phyloP scores from a whole-genome alignment of 2,329 filamentous ascomycete genomes.

The Chrysoporthe puriensis region DNA sequence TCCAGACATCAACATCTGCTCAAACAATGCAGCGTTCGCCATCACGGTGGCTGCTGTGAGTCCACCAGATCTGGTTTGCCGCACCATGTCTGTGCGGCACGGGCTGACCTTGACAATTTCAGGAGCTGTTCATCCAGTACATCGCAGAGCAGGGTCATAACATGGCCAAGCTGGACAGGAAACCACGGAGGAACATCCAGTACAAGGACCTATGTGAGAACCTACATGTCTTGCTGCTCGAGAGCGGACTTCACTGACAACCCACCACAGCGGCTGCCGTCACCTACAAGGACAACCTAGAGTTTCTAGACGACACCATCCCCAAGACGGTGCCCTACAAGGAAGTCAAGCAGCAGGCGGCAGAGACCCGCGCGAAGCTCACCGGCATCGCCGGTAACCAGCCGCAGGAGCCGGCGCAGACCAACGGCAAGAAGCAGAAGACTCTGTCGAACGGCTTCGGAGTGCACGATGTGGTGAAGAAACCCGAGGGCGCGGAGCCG shows the following conservation, averaged over 20 bases:
- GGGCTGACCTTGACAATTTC: background rate
- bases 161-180: constrained; percentile 87
- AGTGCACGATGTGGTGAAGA: constrained; percentile 34
- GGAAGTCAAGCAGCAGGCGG: constrained; percentile 70
- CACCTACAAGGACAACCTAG: constrained; percentile 86
- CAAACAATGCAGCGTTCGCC: constrained; percentile 91
- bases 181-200: constrained; percentile 90
- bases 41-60: constrained; percentile 86
- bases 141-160: constrained; percentile 83
- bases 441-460: constrained; percentile 35
- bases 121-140: constrained; percentile 97
- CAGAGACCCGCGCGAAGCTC: constrained; percentile 52
- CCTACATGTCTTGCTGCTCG: background rate
- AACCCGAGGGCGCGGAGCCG: constrained; percentile 45
- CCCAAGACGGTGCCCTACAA: constrained; percentile 84
- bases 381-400: constrained; percentile 39
- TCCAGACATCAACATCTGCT: constrained; percentile 82
- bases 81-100: background rate
- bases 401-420: constrained; percentile 28
- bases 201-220: constrained; percentile 85
- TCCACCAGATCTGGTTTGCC: constrained; percentile 12
- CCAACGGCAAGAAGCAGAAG: constrained; percentile 46
- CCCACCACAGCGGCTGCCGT: constrained; percentile 75
- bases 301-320: constrained; percentile 90
- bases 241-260: too few relatives aligned